Percentiles rank a stretch among this genome's conserved stretches.
Evolutionary conservation across 2,329 filamentous ascomycete genomes (phyloP).

Genomic region (Colletotrichum noveboracense): DNA sequence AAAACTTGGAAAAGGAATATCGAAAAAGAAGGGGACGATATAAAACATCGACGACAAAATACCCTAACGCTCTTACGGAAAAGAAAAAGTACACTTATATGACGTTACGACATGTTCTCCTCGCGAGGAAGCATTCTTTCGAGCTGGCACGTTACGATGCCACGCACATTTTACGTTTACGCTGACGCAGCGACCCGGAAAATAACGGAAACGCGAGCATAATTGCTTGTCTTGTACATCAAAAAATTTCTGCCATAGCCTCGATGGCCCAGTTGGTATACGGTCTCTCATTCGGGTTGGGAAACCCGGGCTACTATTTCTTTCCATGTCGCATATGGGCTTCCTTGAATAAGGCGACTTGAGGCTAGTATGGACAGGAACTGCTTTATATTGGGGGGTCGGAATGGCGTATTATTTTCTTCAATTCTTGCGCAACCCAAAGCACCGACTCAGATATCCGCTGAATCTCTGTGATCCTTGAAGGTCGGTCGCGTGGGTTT

Average conservation of each 20-base stretch:
- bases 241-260: not conserved
- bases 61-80: not conserved
- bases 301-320: not conserved
- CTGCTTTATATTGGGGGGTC: not conserved
- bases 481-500: not conserved
- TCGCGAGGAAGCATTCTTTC: not conserved
- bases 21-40: not conserved
- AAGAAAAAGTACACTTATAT: slow-evolving; percentile 4
- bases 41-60: slow-evolving; percentile 3
- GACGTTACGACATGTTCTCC: slow-evolving; percentile 4
- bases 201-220: not conserved
- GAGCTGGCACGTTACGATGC: not conserved
- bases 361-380: not conserved
- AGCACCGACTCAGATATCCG: too few relatives aligned
- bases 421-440: not conserved
- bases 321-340: not conserved
- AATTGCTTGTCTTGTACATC: not conserved
- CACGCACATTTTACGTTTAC: slow-evolving; percentile 1
- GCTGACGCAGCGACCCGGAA: not conserved
- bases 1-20: not conserved
- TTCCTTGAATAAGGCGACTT: not conserved
- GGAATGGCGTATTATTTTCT: not conserved
- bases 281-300: not conserved
- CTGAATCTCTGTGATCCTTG: too few relatives aligned
- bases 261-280: not conserved